phyloP scores from a whole-genome alignment of 768 basidiomycete genomes.

The button mushroom (Agaricus bisporus) region DNA sequence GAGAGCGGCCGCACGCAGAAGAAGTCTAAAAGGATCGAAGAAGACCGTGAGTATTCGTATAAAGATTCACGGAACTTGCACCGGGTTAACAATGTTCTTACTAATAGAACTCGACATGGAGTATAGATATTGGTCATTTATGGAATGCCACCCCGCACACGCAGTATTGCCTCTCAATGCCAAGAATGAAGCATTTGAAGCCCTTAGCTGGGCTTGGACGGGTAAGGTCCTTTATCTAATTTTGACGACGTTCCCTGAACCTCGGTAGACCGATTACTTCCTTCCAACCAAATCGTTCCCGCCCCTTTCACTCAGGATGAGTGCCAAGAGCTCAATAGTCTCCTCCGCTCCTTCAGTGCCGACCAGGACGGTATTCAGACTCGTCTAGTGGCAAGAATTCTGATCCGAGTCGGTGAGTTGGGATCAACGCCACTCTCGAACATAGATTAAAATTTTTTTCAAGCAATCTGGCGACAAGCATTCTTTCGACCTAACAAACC shows the following conservation, averaged over 20 bases:
- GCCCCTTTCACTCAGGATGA: constrained; percentile 74
- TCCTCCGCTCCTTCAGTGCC: constrained; percentile 36
- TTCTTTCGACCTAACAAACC: constrained; percentile 67
- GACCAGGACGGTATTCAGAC: constrained; percentile 41
- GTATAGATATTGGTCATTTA: constrained; percentile 77
- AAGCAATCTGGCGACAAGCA: constrained; percentile 66
- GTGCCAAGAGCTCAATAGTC: constrained; percentile 63
- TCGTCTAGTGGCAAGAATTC: constrained; percentile 60
- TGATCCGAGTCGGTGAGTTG: constrained; percentile 59
- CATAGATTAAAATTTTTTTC: neutral
- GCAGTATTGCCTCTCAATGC: constrained; percentile 48
- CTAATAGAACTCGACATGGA: constrained; percentile 65
- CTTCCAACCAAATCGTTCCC: constrained; percentile 46
- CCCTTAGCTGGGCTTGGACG: constrained; percentile 76
- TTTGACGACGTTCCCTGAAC: neutral
- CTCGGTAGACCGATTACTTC: constrained; percentile 57
- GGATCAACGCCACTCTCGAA: neutral
- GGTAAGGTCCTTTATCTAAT: constrained; percentile 27
- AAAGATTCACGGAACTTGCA: neutral
- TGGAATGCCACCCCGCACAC: constrained; percentile 78
- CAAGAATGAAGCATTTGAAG: constrained; percentile 64
- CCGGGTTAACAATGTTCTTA: neutral
- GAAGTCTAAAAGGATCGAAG: constrained; percentile 21
- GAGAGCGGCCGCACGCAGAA: constrained; percentile 24
- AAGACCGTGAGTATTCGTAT: constrained; percentile 37